Percentiles rank a stretch among this genome's conserved stretches.
Conservation (phyloP, 306 rosid species). For the Prunus campanulata region DNA sequence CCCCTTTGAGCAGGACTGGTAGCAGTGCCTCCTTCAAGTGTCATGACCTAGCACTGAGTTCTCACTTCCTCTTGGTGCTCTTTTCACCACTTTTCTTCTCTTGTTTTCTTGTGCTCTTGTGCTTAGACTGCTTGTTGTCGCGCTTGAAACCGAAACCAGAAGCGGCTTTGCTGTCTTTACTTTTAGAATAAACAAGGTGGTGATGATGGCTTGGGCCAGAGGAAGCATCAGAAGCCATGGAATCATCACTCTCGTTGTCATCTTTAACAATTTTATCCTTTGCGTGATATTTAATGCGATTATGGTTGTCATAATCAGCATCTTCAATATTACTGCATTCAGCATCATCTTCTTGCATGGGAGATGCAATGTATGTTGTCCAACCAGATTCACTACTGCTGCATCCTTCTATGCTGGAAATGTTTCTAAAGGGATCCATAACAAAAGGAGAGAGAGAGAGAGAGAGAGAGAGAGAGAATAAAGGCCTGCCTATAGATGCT, state of each 20-base stretch:
- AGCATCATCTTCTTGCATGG: constrained; percentile 60
- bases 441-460: background rate
- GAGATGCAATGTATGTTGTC: constrained; percentile 74
- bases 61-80: constrained; percentile 49
- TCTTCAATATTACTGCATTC: constrained; percentile 36
- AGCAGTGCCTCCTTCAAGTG: constrained; percentile 8
- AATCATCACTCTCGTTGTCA: constrained; percentile 66
- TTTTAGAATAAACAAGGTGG: background rate
- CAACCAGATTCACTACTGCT: constrained; percentile 92
- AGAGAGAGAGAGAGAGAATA: constrained; percentile 7
- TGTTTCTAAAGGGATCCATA: constrained; percentile 44
- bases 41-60: background rate
- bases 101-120: constrained; percentile 46
- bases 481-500: constrained; percentile 23
- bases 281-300: background rate
- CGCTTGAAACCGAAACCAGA: constrained; percentile 34
- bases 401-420: constrained; percentile 55
- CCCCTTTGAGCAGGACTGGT: constrained; percentile 25
- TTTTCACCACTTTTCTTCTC: constrained; percentile 61
- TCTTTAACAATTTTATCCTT: constrained; percentile 25
- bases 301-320: constrained; percentile 5
- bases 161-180: constrained; percentile 22
- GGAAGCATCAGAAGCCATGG: constrained; percentile 86
- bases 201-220: constrained; percentile 54
- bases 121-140: constrained; percentile 46